These are phyloP conservation scores for Prunus padus DNA, from an alignment of 306 rosid species.

Conservation along the genomic window DNA sequence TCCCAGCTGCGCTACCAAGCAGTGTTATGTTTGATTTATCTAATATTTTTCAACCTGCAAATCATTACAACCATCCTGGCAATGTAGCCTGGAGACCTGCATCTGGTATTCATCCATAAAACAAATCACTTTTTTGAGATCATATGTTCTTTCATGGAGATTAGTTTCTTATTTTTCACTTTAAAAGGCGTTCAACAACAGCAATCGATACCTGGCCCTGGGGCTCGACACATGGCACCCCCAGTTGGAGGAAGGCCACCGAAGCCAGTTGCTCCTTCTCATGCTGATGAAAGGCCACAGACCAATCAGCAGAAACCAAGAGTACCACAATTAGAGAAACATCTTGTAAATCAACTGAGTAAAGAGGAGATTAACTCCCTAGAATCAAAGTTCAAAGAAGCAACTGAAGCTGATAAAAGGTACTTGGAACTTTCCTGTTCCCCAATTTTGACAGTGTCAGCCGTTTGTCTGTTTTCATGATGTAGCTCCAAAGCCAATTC, in stretches of 20 bases:
- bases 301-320: conserved; percentile 55
- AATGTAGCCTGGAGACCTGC: conserved; percentile 65
- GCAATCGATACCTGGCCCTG: conserved; percentile 58
- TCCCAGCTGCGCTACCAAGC: conserved; percentile 78
- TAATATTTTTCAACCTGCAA: conserved; percentile 51
- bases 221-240: conserved; percentile 35
- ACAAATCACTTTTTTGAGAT: conserved; percentile 17
- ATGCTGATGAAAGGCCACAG: conserved; percentile 57
- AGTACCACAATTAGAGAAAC: conserved; percentile 85
- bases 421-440: conserved; percentile 15
- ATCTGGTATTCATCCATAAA: conserved; percentile 50
- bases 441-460: neutral
- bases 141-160: conserved; percentile 16
- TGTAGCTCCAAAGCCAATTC: too few species aligned
- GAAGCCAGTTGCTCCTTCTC: conserved; percentile 51
- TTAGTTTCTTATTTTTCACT: conserved; percentile 24
- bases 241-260: conserved; percentile 65
- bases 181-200: conserved; percentile 67
- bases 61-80: conserved; percentile 39
- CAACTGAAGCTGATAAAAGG: conserved; percentile 92
- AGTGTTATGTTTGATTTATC: conserved; percentile 67
- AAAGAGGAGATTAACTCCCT: conserved; percentile 80
- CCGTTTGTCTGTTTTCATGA: conserved; percentile 3
- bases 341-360: conserved; percentile 77
- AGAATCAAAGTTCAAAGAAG: conserved; percentile 73